Evolutionary conservation across 2,329 filamentous ascomycete species (phyloP).

Genomic region (Botryotinia convoluta): DNA sequence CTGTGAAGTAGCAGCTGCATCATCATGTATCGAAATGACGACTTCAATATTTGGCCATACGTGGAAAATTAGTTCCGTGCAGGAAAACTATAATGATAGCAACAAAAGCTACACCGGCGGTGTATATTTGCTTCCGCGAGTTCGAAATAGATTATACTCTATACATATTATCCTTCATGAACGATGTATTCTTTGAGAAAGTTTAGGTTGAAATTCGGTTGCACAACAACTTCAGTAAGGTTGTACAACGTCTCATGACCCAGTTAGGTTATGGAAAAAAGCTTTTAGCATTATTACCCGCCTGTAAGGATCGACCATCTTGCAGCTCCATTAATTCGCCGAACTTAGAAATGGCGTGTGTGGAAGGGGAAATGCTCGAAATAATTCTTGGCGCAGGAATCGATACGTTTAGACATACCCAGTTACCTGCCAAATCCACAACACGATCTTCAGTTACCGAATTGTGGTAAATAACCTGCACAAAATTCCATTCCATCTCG

Average conservation of each 20-base stretch:
- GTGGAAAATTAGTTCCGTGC: constrained; percentile 1
- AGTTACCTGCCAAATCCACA: background rate
- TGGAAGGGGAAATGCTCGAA: background rate
- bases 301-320: background rate
- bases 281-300: background rate
- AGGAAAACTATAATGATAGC: background rate
- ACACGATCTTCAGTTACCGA: background rate
- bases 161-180: background rate
- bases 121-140: background rate
- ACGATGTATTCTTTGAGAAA: background rate
- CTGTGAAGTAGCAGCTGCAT: background rate
- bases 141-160: background rate
- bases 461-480: background rate
- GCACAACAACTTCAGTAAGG: background rate
- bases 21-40: background rate
- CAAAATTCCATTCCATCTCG: background rate
- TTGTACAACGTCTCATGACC: background rate
- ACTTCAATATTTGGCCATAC: background rate
- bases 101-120: background rate
- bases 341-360: background rate
- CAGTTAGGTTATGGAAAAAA: background rate
- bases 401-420: background rate
- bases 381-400: background rate
- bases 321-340: background rate
- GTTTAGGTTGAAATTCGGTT: background rate